These are phyloP conservation scores for Peronospora belbahrii DNA, from an alignment of 352 stramenopile species.

Conservation along the genomic window DNA sequence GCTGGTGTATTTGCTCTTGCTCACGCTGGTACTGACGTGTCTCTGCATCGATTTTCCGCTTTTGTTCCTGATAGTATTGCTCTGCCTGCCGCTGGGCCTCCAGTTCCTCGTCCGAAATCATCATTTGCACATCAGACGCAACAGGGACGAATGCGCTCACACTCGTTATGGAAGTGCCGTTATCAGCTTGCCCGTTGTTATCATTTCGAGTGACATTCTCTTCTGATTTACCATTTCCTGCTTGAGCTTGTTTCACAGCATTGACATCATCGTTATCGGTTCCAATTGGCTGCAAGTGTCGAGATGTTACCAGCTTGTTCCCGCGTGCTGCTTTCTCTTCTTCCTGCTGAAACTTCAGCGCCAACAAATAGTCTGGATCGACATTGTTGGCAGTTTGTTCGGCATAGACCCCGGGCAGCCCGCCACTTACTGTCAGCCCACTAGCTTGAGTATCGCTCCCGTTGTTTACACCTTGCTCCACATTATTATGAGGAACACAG, in stretches of 20 bases:
- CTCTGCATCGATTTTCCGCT: conserved; percentile 39
- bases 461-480: not conserved
- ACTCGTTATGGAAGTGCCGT: conserved; percentile 5
- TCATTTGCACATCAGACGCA: conserved; percentile 39
- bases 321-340: conserved; percentile 41
- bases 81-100: conserved; percentile 63
- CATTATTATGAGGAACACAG: not conserved
- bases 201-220: conserved; percentile 7
- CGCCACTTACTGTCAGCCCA: conserved; percentile 12
- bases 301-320: conserved; percentile 19
- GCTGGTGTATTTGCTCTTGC: conserved; percentile 17
- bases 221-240: not conserved
- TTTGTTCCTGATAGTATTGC: conserved; percentile 67
- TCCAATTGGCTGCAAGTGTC: conserved; percentile 11
- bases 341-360: conserved; percentile 68
- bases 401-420: conserved; percentile 6
- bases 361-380: conserved; percentile 67
- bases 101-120: conserved; percentile 56
- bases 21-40: conserved; percentile 32
- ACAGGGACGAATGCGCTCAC: conserved; percentile 39
- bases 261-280: conserved; percentile 3
- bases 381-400: conserved; percentile 9
- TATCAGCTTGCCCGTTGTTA: conserved; percentile 13
- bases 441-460: conserved; percentile 1
- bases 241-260: not conserved